Conservation (phyloP, 75 land plant genomes). For the Adiantum capillusveneris region DNA sequence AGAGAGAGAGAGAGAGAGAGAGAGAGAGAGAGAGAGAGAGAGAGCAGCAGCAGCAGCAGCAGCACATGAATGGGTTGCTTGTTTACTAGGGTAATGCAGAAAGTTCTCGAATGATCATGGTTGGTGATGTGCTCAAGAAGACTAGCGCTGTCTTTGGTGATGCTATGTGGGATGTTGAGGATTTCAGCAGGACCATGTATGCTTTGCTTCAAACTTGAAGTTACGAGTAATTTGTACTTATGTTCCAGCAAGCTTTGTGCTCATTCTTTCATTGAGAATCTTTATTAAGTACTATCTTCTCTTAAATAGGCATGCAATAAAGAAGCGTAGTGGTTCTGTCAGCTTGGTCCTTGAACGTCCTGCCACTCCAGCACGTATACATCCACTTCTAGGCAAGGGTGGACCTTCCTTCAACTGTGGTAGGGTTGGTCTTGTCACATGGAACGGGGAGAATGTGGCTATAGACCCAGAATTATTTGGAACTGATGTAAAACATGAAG, state of each 20-base stretch:
- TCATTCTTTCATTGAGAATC: no score
- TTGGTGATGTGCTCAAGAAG: conserved; percentile 87
- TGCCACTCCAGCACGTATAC: conserved; percentile 60
- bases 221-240: not conserved
- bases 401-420: conserved; percentile 60
- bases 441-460: conserved; percentile 49
- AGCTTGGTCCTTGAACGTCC: conserved; percentile 81
- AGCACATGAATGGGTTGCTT: not conserved
- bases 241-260: no score
- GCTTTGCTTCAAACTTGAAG: conserved; percentile 5
- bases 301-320: conserved; percentile 45
- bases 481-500: conserved; percentile 13
- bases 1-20: conserved; percentile 8
- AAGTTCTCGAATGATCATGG: conserved; percentile 82
- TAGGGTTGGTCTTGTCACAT: conserved; percentile 57
- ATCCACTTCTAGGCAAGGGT: conserved; percentile 29
- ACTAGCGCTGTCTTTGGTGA: conserved; percentile 49
- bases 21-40: not conserved
- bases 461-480: conserved; percentile 27
- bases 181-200: conserved; percentile 60
- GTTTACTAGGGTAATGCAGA: conserved; percentile 78
- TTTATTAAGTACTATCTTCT: not conserved
- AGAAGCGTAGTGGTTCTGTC: conserved; percentile 50
- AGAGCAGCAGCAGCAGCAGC: not conserved
- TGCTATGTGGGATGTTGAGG: conserved; percentile 58